A percentile compares a stretch with the other conserved stretches of the same genome.
Evolutionary conservation across 169 alveolate species (phyloP).

Genomic region (Plasmodium inui): DNA sequence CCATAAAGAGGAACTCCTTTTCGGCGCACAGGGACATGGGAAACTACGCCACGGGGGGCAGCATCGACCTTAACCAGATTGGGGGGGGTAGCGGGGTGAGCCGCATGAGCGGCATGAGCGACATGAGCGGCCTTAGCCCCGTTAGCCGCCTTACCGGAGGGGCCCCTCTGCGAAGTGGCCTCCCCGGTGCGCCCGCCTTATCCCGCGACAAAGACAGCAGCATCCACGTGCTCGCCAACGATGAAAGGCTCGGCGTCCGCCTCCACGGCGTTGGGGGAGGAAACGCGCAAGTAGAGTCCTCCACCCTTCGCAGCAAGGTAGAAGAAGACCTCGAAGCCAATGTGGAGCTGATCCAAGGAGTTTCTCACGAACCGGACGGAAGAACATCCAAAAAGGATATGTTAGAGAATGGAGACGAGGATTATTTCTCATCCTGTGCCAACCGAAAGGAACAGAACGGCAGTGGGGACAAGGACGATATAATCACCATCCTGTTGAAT

Average conservation of each 20-base stretch:
- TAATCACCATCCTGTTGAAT: neutral
- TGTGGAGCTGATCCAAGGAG: neutral
- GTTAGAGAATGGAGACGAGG: neutral
- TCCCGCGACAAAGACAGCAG: no score
- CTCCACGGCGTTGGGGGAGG: neutral
- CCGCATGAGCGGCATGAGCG: no score
- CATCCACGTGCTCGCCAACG: no score
- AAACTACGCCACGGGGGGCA: neutral
- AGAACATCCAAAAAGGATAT: neutral
- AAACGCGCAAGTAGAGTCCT: neutral
- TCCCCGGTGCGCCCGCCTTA: neutral
- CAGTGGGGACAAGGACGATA: neutral
- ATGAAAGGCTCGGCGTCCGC: no score
- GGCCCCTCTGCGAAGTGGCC: neutral
- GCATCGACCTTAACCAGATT: neutral
- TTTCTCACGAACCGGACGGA: neutral
- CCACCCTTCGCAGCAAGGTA: neutral
- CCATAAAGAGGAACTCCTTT: conserved; percentile 20
- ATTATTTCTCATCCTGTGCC: neutral
- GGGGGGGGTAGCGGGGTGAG: neutral
- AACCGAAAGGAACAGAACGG: neutral
- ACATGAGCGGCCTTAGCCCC: no score
- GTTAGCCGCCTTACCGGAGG: no score
- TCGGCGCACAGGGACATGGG: conserved; percentile 18
- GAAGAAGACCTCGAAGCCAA: neutral